phyloP scores from a whole-genome alignment of 176 grass and related monocot genomes.

The Chloris gayana region DNA sequence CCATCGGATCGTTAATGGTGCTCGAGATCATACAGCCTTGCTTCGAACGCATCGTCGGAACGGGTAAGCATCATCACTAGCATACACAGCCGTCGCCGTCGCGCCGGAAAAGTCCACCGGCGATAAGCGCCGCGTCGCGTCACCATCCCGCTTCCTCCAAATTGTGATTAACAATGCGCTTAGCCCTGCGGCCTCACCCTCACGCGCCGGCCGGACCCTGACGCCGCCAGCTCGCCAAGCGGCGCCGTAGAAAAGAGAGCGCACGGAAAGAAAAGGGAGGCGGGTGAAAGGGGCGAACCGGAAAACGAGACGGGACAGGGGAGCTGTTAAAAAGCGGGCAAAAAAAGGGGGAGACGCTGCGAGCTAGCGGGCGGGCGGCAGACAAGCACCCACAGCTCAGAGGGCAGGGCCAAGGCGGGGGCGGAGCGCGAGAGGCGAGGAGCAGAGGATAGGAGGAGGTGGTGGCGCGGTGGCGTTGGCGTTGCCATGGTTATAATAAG shows the following conservation, averaged over 20 bases:
- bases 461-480: neutral
- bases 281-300: slow-evolving; percentile 26
- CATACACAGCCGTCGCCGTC: slow-evolving; percentile 3
- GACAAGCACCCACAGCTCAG: neutral
- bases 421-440: slow-evolving; percentile 48
- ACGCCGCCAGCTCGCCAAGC: slow-evolving; percentile 12
- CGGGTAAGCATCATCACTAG: neutral
- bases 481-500: slow-evolving; percentile 49
- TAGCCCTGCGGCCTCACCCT: neutral
- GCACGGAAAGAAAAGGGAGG: neutral
- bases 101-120: slow-evolving; percentile 29
- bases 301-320: slow-evolving; percentile 9
- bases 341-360: slow-evolving; percentile 17
- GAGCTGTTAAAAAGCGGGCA: slow-evolving; percentile 39
- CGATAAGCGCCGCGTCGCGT: neutral
- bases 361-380: neutral
- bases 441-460: neutral
- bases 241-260: neutral
- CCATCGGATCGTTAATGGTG: neutral
- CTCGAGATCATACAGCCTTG: neutral
- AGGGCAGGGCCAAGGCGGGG: neutral
- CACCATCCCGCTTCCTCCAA: slow-evolving; percentile 34
- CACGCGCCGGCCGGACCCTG: neutral
- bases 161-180: slow-evolving; percentile 34
- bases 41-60: neutral